Percentiles rank a stretch among this genome's conserved stretches.
phyloP scores from a whole-genome alignment of 2,329 filamentous ascomycete genomes.

The Simplicillium aogashimaense region DNA sequence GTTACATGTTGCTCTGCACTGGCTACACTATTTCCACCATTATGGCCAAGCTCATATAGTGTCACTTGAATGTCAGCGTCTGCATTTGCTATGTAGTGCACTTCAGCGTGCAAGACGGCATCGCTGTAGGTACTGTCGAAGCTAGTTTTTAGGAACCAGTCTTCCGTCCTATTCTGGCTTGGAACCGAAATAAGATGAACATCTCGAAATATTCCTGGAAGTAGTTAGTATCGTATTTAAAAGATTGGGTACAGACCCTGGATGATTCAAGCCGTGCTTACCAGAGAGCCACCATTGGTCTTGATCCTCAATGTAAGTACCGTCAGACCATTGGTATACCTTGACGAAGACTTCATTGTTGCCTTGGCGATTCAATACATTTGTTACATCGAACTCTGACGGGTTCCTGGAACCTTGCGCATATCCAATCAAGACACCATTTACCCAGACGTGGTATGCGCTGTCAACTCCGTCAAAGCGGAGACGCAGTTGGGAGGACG shows the following conservation, averaged over 20 bases:
- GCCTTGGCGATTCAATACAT: constrained; percentile 25
- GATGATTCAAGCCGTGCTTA: constrained; percentile 17
- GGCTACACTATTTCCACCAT: constrained; percentile 20
- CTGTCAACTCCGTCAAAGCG: constrained; percentile 65
- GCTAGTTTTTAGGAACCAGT: constrained; percentile 45
- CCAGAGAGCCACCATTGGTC: constrained; percentile 61
- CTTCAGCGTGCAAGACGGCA: constrained; percentile 36
- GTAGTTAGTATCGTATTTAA: background rate
- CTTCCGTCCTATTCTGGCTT: constrained; percentile 37
- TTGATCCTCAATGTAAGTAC: constrained; percentile 60
- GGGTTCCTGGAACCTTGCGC: constrained; percentile 60
- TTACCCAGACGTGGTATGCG: constrained; percentile 61
- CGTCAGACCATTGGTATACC: constrained; percentile 65
- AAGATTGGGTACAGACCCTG: background rate
- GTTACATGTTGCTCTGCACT: constrained; percentile 26
- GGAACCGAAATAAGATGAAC: constrained; percentile 52
- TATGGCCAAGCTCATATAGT: constrained; percentile 27
- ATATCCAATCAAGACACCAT: constrained; percentile 54
- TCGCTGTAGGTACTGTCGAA: constrained; percentile 42
- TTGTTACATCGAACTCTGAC: constrained; percentile 58
- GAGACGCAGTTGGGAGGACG: constrained; percentile 42
- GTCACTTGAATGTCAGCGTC: constrained; percentile 28
- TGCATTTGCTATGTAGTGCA: constrained; percentile 28
- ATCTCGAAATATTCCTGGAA: constrained; percentile 52
- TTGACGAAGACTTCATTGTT: constrained; percentile 49